These are phyloP conservation scores for Thinopyrum elongatum DNA, from an alignment of 176 grass and related monocot species.

Conservation along the genomic window DNA sequence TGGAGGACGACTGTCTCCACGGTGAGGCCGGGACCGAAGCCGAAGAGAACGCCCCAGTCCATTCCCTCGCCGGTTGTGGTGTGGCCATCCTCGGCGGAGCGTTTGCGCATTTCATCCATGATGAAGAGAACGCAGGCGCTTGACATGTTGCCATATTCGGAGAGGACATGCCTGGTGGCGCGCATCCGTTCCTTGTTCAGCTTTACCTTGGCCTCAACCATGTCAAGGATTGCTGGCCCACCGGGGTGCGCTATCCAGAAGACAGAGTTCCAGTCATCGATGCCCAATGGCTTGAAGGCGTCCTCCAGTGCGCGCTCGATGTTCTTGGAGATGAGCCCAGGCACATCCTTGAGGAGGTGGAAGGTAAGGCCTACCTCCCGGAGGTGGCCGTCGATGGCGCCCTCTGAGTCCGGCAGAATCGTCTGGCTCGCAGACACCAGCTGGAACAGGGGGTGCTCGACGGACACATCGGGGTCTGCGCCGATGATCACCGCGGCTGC, in stretches of 20 bases:
- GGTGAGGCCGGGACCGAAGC: not conserved
- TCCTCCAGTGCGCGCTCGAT: slow-evolving; percentile 10
- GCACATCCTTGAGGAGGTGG: slow-evolving; percentile 88
- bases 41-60: slow-evolving; percentile 42
- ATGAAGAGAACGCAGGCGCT: slow-evolving; percentile 60
- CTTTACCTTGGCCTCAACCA: not conserved
- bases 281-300: slow-evolving; percentile 62
- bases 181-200: not conserved
- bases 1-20: slow-evolving; percentile 86
- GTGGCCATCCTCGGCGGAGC: not conserved
- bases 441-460: slow-evolving; percentile 36
- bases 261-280: not conserved
- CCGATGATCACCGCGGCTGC: slow-evolving; percentile 62
- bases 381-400: not conserved
- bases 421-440: not conserved
- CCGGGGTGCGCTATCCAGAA: not conserved
- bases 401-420: not conserved
- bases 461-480: slow-evolving; percentile 49
- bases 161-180: slow-evolving; percentile 57
- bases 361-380: slow-evolving; percentile 55
- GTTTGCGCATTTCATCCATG: slow-evolving; percentile 78
- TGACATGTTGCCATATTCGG: not conserved
- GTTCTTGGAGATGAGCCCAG: slow-evolving; percentile 62
- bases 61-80: slow-evolving; percentile 69
- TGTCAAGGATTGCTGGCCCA: not conserved